These are phyloP conservation scores for Zasmidium angulare DNA, from an alignment of 2,329 filamentous ascomycete genomes.

Conservation along the genomic window DNA sequence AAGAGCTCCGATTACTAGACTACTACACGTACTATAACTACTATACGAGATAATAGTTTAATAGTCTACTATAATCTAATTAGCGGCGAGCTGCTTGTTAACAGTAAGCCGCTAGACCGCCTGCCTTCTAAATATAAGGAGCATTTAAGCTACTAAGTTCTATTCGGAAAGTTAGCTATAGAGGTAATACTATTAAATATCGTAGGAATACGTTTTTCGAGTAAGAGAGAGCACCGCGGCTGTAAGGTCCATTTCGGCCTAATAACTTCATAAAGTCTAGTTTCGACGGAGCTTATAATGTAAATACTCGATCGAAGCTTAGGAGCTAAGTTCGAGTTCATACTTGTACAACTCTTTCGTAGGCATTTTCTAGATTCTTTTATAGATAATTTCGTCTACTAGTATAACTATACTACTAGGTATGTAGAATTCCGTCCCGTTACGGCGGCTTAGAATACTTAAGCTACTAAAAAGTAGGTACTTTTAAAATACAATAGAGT, in stretches of 20 bases:
- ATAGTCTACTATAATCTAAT: conserved; percentile 47
- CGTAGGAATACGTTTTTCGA: conserved; percentile 54
- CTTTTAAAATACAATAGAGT: conserved; percentile 6
- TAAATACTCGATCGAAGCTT: neutral
- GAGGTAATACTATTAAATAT: conserved; percentile 53
- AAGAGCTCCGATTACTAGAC: conserved; percentile 2
- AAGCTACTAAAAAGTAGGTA: conserved; percentile 12
- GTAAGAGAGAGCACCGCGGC: conserved; percentile 31
- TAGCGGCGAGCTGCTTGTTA: conserved; percentile 50
- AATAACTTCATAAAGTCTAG: neutral
- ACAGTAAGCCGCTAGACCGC: conserved; percentile 51
- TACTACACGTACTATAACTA: conserved; percentile 6
- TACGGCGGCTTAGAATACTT: conserved; percentile 20
- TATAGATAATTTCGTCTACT: conserved; percentile 57
- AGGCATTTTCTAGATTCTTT: conserved; percentile 54
- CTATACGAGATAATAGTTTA: neutral
- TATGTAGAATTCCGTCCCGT: conserved; percentile 53
- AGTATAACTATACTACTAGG: conserved; percentile 52
- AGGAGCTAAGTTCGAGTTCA: conserved; percentile 34
- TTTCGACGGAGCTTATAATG: conserved; percentile 42
- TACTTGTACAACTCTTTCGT: conserved; percentile 35
- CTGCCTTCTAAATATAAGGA: conserved; percentile 54
- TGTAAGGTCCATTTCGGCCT: conserved; percentile 45
- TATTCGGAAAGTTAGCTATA: conserved; percentile 57
- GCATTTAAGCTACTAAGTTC: conserved; percentile 43